Percentiles rank a stretch among this genome's conserved stretches.
Conservation (phyloP, 164 flowering plant genomes). For the Akebia trifoliata region DNA sequence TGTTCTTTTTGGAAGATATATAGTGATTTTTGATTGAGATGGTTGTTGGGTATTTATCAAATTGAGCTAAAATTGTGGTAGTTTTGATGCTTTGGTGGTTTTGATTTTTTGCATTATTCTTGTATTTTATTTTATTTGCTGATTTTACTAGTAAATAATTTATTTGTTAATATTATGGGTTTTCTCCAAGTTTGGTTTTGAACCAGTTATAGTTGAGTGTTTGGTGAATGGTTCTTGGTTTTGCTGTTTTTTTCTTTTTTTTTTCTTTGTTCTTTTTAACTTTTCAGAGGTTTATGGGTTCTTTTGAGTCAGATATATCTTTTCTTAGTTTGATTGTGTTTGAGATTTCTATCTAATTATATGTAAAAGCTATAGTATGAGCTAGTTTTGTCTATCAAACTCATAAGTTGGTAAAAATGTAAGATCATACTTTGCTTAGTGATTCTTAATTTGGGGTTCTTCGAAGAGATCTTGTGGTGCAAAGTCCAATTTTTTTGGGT, state of each 20-base stretch:
- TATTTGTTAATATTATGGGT: conserved; percentile 8
- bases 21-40: conserved; percentile 2
- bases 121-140: neutral
- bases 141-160: conserved; percentile 5
- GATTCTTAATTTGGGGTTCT: neutral
- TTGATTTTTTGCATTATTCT: neutral
- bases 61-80: neutral
- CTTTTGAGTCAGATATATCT: neutral
- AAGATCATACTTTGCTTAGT: neutral
- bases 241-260: conserved; percentile 7
- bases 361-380: neutral
- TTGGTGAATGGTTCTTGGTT: conserved; percentile 13
- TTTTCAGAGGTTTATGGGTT: neutral
- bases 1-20: conserved; percentile 1
- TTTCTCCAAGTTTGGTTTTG: neutral
- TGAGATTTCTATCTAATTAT: conserved; percentile 4
- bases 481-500: neutral
- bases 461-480: neutral
- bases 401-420: neutral
- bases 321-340: conserved; percentile 1
- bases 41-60: conserved; percentile 14
- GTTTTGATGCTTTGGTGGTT: neutral
- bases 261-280: too few species aligned
- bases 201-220: conserved; percentile 11
- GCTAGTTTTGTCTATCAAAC: conserved; percentile 1